Conservation (phyloP, 1,139 yeast genomes). For the Tardiomyces blankii region DNA sequence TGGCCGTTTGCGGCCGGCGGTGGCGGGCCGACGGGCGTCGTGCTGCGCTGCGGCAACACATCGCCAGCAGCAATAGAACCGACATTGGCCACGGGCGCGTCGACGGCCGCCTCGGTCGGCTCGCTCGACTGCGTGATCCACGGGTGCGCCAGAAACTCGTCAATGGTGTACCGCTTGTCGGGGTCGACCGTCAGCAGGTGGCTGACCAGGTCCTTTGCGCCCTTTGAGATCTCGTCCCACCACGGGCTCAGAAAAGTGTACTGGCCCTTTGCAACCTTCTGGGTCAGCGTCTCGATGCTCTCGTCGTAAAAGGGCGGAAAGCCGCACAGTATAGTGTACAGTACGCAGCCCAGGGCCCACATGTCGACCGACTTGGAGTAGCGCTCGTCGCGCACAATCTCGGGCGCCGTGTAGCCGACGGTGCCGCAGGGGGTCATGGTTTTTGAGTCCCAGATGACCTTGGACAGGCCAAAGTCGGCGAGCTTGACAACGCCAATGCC, state of each 20-base stretch:
- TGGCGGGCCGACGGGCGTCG: slow-evolving; percentile 74
- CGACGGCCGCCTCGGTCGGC: slow-evolving; percentile 21
- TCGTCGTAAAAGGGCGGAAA: slow-evolving; percentile 92
- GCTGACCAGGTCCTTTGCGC: slow-evolving; percentile 62
- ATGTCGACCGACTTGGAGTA: slow-evolving; percentile 85
- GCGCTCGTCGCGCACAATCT: slow-evolving; percentile 66
- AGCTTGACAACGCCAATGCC: slow-evolving; percentile 75
- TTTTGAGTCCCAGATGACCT: slow-evolving; percentile 51
- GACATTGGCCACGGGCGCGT: neutral
- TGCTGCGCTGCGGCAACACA: slow-evolving; percentile 8
- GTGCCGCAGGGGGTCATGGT: slow-evolving; percentile 87
- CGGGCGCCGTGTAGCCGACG: slow-evolving; percentile 88
- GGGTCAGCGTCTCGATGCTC: slow-evolving; percentile 92
- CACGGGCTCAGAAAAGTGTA: slow-evolving; percentile 70
- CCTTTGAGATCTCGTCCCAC: slow-evolving; percentile 24
- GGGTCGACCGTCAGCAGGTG: slow-evolving; percentile 58
- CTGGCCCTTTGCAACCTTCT: slow-evolving; percentile 76
- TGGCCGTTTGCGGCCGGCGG: slow-evolving; percentile 8
- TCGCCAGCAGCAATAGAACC: neutral
- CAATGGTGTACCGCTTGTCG: slow-evolving; percentile 48
- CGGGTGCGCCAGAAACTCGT: slow-evolving; percentile 57
- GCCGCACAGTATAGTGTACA: slow-evolving; percentile 90
- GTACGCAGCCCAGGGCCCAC: slow-evolving; percentile 95
- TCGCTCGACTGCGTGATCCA: slow-evolving; percentile 40
- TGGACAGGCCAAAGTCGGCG: slow-evolving; percentile 99